phyloP scores from a whole-genome alignment of 140 eudicot species.

The Stevia rebaudiana region DNA sequence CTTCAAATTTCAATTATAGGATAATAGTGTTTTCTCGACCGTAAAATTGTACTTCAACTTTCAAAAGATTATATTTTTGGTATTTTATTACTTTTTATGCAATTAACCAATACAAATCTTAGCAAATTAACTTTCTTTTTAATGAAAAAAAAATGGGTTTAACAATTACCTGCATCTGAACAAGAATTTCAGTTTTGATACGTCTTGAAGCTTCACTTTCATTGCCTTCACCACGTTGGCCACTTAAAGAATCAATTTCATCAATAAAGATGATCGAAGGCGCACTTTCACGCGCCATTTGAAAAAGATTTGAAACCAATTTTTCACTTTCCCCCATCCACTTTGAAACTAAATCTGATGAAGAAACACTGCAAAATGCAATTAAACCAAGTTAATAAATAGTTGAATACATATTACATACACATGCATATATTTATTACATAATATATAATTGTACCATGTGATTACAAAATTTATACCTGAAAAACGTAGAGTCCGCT shows the following conservation, averaged over 20 bases:
- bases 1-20: too few species aligned
- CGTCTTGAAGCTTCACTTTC: slow-evolving; percentile 99
- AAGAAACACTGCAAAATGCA: slow-evolving; percentile 67
- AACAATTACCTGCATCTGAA: slow-evolving; percentile 90
- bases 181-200: slow-evolving; percentile 94
- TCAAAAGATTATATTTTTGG: too few species aligned
- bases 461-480: too few species aligned
- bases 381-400: slow-evolving; percentile 2
- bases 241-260: slow-evolving; percentile 94
- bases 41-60: too few species aligned
- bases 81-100: too few species aligned
- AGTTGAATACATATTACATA: too few species aligned
- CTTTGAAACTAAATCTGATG: slow-evolving; percentile 94
- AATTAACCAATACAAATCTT: too few species aligned
- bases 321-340: slow-evolving; percentile 99
- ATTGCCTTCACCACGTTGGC: slow-evolving; percentile 98
- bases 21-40: too few species aligned
- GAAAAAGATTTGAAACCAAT: slow-evolving; percentile 86
- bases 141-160: too few species aligned
- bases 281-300: slow-evolving; percentile 98
- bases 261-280: slow-evolving; percentile 93
- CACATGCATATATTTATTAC: neutral
- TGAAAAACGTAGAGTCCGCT: slow-evolving; percentile 95
- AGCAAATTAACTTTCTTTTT: too few species aligned
- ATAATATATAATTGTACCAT: too few species aligned